phyloP scores from a whole-genome alignment of 345 rosid genomes.

The Pistacia atlantica region DNA sequence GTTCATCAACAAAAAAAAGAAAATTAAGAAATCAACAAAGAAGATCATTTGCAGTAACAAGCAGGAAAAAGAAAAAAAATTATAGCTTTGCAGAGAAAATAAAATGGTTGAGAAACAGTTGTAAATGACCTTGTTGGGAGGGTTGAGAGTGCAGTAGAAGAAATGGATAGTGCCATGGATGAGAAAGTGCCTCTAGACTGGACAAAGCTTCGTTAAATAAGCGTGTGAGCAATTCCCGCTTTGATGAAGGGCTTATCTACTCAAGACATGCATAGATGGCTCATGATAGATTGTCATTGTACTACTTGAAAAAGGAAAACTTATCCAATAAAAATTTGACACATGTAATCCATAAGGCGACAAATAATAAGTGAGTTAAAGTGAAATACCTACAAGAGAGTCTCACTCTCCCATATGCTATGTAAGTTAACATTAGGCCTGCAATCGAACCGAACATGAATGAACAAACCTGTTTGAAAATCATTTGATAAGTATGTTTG shows the following conservation, averaged over 20 bases:
- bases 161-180: slow-evolving; percentile 44
- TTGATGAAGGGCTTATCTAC: slow-evolving; percentile 9
- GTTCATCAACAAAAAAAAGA: background rate
- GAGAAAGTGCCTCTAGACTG: background rate
- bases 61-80: too few species aligned
- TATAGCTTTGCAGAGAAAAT: background rate
- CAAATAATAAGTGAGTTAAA: too few species aligned
- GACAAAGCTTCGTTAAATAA: background rate
- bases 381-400: too few species aligned
- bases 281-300: background rate
- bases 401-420: too few species aligned
- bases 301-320: background rate
- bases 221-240: too few species aligned
- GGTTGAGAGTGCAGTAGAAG: slow-evolving; percentile 34
- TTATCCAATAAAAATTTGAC: slow-evolving; percentile 6
- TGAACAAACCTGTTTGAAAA: too few species aligned
- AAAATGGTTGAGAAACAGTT: background rate
- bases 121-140: slow-evolving; percentile 29
- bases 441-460: too few species aligned
- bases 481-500: too few species aligned
- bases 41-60: background rate
- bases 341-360: background rate
- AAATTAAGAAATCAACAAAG: background rate
- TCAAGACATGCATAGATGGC: background rate
- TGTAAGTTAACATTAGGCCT: too few species aligned